Conservation (phyloP, 164 flowering plant genomes). For the Cinnamomum micranthum region DNA sequence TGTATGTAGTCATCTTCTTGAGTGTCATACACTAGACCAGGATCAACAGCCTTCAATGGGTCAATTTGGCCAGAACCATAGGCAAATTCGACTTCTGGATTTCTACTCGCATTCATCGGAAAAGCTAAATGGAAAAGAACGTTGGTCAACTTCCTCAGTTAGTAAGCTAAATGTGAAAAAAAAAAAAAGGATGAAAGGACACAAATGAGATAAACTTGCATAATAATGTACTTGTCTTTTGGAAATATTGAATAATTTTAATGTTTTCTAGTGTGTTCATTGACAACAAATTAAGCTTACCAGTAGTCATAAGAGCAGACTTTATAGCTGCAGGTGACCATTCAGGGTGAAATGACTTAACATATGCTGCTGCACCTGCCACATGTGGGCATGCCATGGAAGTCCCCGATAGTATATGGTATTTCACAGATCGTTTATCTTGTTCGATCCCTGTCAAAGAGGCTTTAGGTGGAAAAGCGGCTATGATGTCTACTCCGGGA, state of each 20-base stretch:
- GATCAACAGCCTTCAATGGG: slow-evolving; percentile 28
- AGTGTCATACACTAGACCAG: slow-evolving; percentile 38
- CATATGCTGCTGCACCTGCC: slow-evolving; percentile 5
- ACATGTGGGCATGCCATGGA: slow-evolving; percentile 10
- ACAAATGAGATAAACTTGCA: not conserved
- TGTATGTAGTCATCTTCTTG: slow-evolving; percentile 18
- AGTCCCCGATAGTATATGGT: not conserved
- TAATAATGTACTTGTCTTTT: not conserved
- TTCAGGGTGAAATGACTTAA: slow-evolving; percentile 10
- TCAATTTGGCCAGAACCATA: slow-evolving; percentile 31
- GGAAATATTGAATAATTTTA: not conserved
- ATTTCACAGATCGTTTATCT: not conserved
- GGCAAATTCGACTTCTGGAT: slow-evolving; percentile 7
- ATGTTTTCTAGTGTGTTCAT: not conserved
- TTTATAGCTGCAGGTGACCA: slow-evolving; percentile 12
- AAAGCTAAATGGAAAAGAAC: not conserved
- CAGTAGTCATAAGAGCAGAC: slow-evolving; percentile 12
- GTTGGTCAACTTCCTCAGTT: not conserved
- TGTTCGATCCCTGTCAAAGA: not conserved
- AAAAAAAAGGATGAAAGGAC: not conserved
- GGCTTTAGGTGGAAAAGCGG: not conserved
- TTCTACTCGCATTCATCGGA: not conserved
- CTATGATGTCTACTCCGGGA: slow-evolving; percentile 6
- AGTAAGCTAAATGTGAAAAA: not conserved
- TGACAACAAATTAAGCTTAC: not conserved